These are phyloP conservation scores for Rhodotorula sp. DNA, from an alignment of 1,284 basidiomycete genomes.

Conservation along the genomic window DNA sequence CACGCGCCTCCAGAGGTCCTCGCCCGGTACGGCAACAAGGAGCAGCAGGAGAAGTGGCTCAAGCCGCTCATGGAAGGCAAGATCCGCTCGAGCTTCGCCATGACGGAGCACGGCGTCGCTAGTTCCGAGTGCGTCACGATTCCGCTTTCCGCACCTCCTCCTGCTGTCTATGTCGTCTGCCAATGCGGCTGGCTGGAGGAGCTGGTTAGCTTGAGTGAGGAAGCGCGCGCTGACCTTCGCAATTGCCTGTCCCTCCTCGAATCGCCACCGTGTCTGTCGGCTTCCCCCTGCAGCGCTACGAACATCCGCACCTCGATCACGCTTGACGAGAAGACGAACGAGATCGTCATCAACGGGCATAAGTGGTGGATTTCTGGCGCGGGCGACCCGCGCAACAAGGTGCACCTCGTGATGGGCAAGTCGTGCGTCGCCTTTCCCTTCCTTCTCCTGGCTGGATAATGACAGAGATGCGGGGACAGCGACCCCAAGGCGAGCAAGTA, in stretches of 20 bases:
- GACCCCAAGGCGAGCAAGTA: slow-evolving; percentile 54
- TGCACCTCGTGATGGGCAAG: slow-evolving; percentile 94
- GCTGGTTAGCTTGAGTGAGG: neutral
- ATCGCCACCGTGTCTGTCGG: neutral
- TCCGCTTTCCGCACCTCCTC: neutral
- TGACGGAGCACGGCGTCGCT: slow-evolving; percentile 80
- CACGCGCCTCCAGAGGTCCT: slow-evolving; percentile 69
- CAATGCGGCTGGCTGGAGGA: neutral
- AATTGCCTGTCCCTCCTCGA: neutral
- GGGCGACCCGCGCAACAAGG: slow-evolving; percentile 82
- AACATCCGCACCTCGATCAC: slow-evolving; percentile 90
- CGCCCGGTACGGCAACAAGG: slow-evolving; percentile 83
- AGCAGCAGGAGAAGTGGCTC: slow-evolving; percentile 91
- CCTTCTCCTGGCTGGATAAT: slow-evolving; percentile 51
- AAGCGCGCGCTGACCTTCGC: neutral
- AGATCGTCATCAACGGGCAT: slow-evolving; percentile 92
- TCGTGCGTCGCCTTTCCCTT: slow-evolving; percentile 10
- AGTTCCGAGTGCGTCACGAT: slow-evolving; percentile 60
- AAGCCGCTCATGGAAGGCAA: slow-evolving; percentile 84
- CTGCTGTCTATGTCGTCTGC: too few species aligned
- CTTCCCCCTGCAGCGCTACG: slow-evolving; percentile 64
- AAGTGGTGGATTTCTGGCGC: slow-evolving; percentile 99
- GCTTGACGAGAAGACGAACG: slow-evolving; percentile 68
- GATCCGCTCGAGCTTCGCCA: slow-evolving; percentile 89
- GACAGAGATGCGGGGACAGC: slow-evolving; percentile 22